These are phyloP conservation scores for Metschnikowia anglica DNA, from an alignment of 805 yeast species.

Conservation along the genomic window DNA sequence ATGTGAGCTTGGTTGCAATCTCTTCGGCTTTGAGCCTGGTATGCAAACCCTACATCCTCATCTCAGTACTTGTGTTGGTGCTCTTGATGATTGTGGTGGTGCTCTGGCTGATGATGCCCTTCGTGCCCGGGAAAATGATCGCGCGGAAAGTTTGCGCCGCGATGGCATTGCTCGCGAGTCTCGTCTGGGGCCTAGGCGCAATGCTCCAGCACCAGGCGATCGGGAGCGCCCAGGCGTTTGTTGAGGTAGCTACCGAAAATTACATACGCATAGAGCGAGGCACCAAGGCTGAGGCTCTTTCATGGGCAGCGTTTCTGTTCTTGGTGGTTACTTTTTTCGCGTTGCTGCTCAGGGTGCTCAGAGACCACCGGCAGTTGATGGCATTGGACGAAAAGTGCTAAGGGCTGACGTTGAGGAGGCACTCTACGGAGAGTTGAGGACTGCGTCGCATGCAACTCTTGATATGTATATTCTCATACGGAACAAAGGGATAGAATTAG, in stretches of 20 bases:
- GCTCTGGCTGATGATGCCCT: slow-evolving; percentile 48
- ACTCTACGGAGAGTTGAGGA: too few species aligned
- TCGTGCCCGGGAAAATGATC: slow-evolving; percentile 45
- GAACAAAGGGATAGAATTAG: too few species aligned
- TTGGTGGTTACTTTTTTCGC: slow-evolving; percentile 34
- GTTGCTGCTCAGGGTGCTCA: slow-evolving; percentile 9
- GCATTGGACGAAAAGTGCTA: slow-evolving; percentile 6
- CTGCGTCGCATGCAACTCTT: too few species aligned
- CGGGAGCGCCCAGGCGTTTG: slow-evolving; percentile 42
- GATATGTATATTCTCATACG: too few species aligned
- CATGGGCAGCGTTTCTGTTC: slow-evolving; percentile 61
- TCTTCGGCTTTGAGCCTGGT: slow-evolving; percentile 46
- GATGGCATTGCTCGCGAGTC: slow-evolving; percentile 11
- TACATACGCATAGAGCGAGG: slow-evolving; percentile 48
- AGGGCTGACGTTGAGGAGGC: too few species aligned
- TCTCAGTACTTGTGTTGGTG: slow-evolving; percentile 47
- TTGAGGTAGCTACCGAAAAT: slow-evolving; percentile 51
- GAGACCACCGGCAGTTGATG: slow-evolving; percentile 11
- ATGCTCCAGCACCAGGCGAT: slow-evolving; percentile 63
- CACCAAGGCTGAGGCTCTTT: slow-evolving; percentile 52
- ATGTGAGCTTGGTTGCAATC: slow-evolving; percentile 47
- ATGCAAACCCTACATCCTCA: slow-evolving; percentile 54
- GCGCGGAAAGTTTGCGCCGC: slow-evolving; percentile 36
- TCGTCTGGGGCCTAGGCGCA: slow-evolving; percentile 64
- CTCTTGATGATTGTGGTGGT: slow-evolving; percentile 41